Evolutionary conservation across 2,329 filamentous ascomycete species (phyloP).

Genomic region (Pseudocercospora cruenta): DNA sequence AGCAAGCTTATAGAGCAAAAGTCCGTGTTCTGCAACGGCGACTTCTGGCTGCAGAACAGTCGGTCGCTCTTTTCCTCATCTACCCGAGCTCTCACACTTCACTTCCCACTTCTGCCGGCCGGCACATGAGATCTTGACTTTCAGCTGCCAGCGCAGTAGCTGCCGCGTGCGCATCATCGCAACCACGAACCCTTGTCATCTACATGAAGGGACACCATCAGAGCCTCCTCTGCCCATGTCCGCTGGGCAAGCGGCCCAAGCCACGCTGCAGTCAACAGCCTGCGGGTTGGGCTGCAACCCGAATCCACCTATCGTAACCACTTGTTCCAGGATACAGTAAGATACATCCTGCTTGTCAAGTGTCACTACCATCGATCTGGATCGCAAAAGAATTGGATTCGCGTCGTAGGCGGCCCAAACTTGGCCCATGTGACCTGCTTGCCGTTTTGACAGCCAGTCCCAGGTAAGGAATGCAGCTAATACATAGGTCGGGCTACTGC

Average conservation of each 20-base stretch:
- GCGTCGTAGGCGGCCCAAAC: neutral
- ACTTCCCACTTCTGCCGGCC: neutral
- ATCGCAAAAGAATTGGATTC: neutral
- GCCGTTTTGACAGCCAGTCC: conserved; percentile 7
- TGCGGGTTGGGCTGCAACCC: conserved; percentile 15
- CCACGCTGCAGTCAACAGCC: conserved; percentile 1
- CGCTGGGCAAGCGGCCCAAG: neutral
- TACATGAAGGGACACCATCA: neutral
- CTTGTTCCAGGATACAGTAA: conserved; percentile 13
- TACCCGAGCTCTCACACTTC: neutral
- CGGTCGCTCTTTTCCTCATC: neutral
- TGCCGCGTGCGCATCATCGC: neutral
- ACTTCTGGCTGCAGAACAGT: neutral
- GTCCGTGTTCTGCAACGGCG: neutral
- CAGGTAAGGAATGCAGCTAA: conserved; percentile 5
- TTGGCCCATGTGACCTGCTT: conserved; percentile 5
- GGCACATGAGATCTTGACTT: conserved; percentile 2
- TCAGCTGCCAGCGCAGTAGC: neutral
- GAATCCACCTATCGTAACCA: conserved; percentile 16
- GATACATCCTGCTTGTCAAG: conserved; percentile 17
- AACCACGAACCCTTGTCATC: neutral
- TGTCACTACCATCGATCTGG: conserved; percentile 7
- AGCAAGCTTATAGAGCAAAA: neutral
- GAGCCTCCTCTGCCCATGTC: neutral
- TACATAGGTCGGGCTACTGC: neutral